Conservation (phyloP, 371 early-diverging fungal species). For the Blakeslea trispora region DNA sequence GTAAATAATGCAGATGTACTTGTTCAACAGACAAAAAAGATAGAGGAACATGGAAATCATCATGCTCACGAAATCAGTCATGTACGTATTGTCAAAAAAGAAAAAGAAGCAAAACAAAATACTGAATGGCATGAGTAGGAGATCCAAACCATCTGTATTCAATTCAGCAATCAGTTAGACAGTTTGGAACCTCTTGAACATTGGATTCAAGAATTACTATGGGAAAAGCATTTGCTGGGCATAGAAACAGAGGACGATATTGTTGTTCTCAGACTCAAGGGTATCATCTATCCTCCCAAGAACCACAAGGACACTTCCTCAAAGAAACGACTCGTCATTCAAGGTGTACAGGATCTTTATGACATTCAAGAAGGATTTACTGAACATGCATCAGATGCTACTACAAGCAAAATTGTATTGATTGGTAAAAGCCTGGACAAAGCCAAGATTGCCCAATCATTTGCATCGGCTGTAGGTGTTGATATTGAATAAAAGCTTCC, state of each 20-base stretch:
- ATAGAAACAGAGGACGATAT: constrained; percentile 31
- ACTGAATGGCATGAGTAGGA: constrained; percentile 35
- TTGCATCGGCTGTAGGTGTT: neutral
- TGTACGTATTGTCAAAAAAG: constrained; percentile 30
- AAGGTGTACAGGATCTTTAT: constrained; percentile 92
- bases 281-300: constrained; percentile 63
- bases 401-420: constrained; percentile 65
- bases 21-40: constrained; percentile 36
- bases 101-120: neutral
- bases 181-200: constrained; percentile 60
- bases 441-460: constrained; percentile 22
- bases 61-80: constrained; percentile 48
- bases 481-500: neutral
- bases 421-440: constrained; percentile 65
- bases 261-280: constrained; percentile 83
- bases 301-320: constrained; percentile 19
- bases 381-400: constrained; percentile 39
- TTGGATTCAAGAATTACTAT: constrained; percentile 91
- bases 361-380: constrained; percentile 72
- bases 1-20: constrained; percentile 37
- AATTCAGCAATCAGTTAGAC: constrained; percentile 40
- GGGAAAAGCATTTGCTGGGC: constrained; percentile 77
- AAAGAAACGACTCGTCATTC: constrained; percentile 64
- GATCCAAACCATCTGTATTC: constrained; percentile 57
- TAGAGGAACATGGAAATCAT: constrained; percentile 29